Conservation (phyloP, 805 yeast genomes). For the Saccharomycopsis fibuligera region DNA sequence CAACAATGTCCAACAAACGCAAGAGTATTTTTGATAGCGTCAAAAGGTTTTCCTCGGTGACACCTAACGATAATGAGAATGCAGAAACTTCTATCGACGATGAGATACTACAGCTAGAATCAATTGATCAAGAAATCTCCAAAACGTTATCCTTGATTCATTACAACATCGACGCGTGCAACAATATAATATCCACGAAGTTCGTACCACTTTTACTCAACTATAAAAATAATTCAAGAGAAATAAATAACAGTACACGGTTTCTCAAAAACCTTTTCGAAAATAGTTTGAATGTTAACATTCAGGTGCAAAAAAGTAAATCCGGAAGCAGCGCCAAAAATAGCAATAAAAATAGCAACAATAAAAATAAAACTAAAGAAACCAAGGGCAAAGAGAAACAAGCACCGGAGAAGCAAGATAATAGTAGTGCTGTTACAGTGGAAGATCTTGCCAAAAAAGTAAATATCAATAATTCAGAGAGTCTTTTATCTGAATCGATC, state of each 20-base stretch:
- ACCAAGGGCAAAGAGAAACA: neutral
- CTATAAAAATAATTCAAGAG: conserved; percentile 10
- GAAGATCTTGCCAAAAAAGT: conserved; percentile 1
- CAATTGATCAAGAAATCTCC: conserved; percentile 20
- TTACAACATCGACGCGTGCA: conserved; percentile 19
- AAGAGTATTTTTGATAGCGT: conserved; percentile 21
- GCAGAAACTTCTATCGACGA: conserved; percentile 9
- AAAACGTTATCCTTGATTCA: conserved; percentile 20
- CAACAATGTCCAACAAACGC: conserved; percentile 11
- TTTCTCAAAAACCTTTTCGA: conserved; percentile 21
- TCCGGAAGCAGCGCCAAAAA: neutral
- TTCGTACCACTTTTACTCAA: conserved; percentile 17
- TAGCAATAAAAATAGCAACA: neutral
- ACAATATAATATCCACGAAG: conserved; percentile 7
- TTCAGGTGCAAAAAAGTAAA: conserved; percentile 18
- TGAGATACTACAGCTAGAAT: conserved; percentile 18
- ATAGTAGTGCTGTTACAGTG: neutral
- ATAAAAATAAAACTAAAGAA: neutral
- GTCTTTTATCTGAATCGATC: conserved; percentile 1
- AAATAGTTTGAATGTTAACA: conserved; percentile 21
- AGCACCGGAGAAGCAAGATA: too few relatives aligned
- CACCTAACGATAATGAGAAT: conserved; percentile 1
- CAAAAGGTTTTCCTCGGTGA: conserved; percentile 10
- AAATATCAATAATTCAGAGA: conserved; percentile 7
- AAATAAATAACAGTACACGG: conserved; percentile 19